phyloP scores from a whole-genome alignment of 2,329 filamentous ascomycete species.

The Exophiala bonariae region DNA sequence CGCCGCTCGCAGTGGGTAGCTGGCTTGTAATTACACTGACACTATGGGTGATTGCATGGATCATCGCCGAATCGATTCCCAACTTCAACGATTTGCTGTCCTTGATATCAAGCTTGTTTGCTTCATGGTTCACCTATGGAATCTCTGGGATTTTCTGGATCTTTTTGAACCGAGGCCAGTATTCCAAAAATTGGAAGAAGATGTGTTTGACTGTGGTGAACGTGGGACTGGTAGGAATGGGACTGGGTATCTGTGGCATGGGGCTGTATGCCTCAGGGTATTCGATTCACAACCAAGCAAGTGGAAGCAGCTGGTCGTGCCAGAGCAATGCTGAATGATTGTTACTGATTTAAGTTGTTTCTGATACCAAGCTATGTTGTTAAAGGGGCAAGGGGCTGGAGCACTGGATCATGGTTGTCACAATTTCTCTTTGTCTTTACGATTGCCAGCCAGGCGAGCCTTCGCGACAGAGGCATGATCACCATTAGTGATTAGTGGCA shows the following conservation, averaged over 20 bases:
- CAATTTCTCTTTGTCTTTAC: too few species aligned
- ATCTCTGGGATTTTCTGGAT: constrained; percentile 39
- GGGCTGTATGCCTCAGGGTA: constrained; percentile 43
- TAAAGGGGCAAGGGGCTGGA: too few species aligned
- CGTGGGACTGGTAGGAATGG: constrained; percentile 14
- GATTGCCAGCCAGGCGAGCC: too few species aligned
- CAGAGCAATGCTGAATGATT: constrained; percentile 34
- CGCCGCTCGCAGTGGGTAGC: constrained; percentile 50
- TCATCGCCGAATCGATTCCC: constrained; percentile 70
- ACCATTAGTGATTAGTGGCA: too few species aligned
- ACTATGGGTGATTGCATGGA: constrained; percentile 63
- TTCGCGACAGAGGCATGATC: too few species aligned
- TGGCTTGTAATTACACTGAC: constrained; percentile 60
- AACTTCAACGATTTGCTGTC: constrained; percentile 68
- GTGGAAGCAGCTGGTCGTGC: constrained; percentile 41
- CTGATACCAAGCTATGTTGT: too few species aligned
- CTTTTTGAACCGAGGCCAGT: constrained; percentile 35
- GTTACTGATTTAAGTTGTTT: too few species aligned
- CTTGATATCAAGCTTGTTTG: constrained; percentile 63
- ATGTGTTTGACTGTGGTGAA: constrained; percentile 26
- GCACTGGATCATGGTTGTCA: too few species aligned
- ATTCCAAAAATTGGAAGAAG: constrained; percentile 33
- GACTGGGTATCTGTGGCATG: constrained; percentile 34
- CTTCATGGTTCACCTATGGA: constrained; percentile 63
- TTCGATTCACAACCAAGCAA: constrained; percentile 36